A percentile compares a stretch with the other conserved stretches of the same genome.
Conservation (phyloP, 345 rosid species). For the Ceriops zippeliana region DNA sequence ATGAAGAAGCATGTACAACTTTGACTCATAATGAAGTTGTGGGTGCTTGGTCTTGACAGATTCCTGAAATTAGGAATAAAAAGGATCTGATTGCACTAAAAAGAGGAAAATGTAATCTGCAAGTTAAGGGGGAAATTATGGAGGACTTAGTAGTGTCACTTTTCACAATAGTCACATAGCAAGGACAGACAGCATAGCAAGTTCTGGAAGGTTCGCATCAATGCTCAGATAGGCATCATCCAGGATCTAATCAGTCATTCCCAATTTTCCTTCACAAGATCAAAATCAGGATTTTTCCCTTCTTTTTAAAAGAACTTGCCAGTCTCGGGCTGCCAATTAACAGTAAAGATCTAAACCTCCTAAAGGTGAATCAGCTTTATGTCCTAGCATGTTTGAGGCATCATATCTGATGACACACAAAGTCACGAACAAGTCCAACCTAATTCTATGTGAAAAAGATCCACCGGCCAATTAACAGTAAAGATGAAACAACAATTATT, state of each 20-base stretch:
- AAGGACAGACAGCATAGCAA: no score
- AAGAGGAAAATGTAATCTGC: background rate
- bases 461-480: no score
- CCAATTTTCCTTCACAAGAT: background rate
- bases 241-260: background rate
- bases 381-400: background rate
- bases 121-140: background rate
- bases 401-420: background rate
- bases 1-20: slow-evolving; percentile 81
- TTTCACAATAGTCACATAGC: no score
- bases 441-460: no score
- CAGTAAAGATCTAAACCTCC: background rate
- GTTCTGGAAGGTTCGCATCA: no score
- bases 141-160: no score
- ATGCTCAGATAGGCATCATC: background rate
- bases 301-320: background rate
- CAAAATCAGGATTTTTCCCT: background rate
- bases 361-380: background rate
- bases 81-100: background rate
- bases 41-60: slow-evolving; percentile 85
- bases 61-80: slow-evolving; percentile 45
- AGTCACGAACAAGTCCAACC: background rate
- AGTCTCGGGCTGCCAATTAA: background rate
- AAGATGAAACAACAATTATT: no score
- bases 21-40: slow-evolving; percentile 84